Evolutionary conservation across 202 grass and related monocot species (phyloP).

Genomic region (Setaria italica): DNA sequence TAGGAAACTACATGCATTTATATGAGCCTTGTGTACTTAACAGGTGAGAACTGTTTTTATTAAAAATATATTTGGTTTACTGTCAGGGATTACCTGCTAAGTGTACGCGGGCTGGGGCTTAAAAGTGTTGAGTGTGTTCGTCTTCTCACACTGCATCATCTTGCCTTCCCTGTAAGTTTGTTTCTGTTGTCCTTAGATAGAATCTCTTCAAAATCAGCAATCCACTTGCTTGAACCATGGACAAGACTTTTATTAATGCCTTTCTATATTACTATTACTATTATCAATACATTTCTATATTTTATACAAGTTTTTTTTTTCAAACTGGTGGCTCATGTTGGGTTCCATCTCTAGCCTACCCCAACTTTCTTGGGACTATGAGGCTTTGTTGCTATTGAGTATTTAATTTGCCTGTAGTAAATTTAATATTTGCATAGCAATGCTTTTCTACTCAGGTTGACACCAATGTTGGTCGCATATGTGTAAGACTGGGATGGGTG

Average conservation of each 20-base stretch:
- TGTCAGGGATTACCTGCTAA: constrained; percentile 91
- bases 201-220: neutral
- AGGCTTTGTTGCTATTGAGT: constrained; percentile 1
- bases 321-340: neutral
- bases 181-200: constrained; percentile 1
- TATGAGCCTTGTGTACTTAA: constrained; percentile 9
- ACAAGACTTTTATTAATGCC: neutral
- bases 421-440: constrained; percentile 47
- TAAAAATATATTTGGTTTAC: constrained; percentile 36
- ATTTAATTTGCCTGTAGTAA: constrained; percentile 40
- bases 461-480: constrained; percentile 96
- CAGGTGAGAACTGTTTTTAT: constrained; percentile 31
- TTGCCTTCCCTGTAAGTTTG: constrained; percentile 87
- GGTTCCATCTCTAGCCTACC: neutral
- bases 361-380: neutral
- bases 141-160: constrained; percentile 90
- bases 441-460: constrained; percentile 72
- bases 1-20: constrained; percentile 23
- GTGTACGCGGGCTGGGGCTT: constrained; percentile 91
- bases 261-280: neutral
- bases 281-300: neutral
- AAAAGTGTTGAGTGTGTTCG: constrained; percentile 98
- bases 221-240: neutral
- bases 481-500: constrained; percentile 93
- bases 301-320: constrained; percentile 11